phyloP scores from a whole-genome alignment of 371 early-diverging fungal genomes.

The Mucor piriformis region DNA sequence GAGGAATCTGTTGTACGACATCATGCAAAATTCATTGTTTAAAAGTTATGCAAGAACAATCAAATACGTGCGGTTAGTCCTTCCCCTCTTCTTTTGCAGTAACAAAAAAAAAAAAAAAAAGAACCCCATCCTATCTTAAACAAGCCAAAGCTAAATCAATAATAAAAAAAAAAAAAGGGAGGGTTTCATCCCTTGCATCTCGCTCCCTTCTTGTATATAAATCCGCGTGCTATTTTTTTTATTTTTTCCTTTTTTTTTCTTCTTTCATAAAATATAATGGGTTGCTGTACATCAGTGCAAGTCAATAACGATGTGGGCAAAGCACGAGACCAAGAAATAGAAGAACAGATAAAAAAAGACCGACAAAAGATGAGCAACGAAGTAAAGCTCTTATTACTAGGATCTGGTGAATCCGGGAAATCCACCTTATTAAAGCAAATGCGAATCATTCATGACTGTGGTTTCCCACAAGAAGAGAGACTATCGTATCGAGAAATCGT shows the following conservation, averaged over 20 bases:
- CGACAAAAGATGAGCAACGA: conserved; percentile 78
- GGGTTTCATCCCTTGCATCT: too few species aligned
- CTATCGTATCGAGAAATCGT: conserved; percentile 92
- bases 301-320: neutral
- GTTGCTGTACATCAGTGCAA: conserved; percentile 83
- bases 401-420: conserved; percentile 97
- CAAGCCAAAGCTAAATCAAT: too few species aligned
- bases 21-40: too few species aligned
- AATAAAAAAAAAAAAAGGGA: too few species aligned
- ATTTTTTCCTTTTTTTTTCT: neutral
- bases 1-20: too few species aligned
- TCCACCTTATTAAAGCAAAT: conserved; percentile 96
- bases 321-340: conserved; percentile 75
- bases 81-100: too few species aligned
- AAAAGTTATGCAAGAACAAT: too few species aligned
- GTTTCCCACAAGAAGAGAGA: conserved; percentile 85
- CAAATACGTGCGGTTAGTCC: too few species aligned
- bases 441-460: conserved; percentile 93
- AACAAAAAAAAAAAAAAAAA: too few species aligned
- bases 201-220: too few species aligned
- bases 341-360: conserved; percentile 84
- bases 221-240: neutral
- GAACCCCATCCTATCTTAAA: too few species aligned
- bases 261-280: conserved; percentile 63
- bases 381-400: conserved; percentile 95